Evolutionary conservation across 306 rosid species (phyloP), one percentile per base, ranked within the genome.

Genomic region (Urtica urens): DNA sequence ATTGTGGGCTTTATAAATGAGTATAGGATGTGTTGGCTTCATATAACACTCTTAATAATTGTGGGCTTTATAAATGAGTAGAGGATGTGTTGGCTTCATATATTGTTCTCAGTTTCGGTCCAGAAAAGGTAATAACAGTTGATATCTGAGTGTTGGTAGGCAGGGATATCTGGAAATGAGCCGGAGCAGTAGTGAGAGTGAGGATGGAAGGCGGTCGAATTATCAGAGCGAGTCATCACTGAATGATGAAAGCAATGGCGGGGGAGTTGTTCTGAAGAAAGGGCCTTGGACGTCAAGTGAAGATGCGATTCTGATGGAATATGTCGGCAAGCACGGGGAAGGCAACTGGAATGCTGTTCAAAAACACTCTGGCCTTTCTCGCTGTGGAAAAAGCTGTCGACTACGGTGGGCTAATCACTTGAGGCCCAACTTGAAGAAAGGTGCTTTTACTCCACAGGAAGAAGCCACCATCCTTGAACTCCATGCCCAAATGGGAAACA

Each of bases 281-380:
- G 99, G 99, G 35, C 96, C 99, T 3, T 92, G 99, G 99, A 92
- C 99, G 35, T 55, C 96, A 14, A 57, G 72, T 37, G 99, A 92
- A 70, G 99, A 92, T 65, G 78, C 78, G 27, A 75, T 92, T 58
- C 74, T 92, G 80, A 71, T 75, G 53, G 85, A 85, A n/a, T 92
- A 85, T 67, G 99, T 92, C 58, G 77, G 73, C 53, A 73, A 79
- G 67, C 78, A 92, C 30, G 99, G 99, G 38, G 99, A 92, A 68
- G 99, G 99, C 52, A 92, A 92, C 69, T 92, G 99, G 99, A 92
- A 85, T 73, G 87, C 93, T n/a, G 83, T 92, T 55, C 99, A 92
- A 78, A 92, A 78, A 87, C 73, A 85, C 64, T 75, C 96, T 28
- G 96, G 86, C 40, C 72, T 92, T 46, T 70, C 56, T 28, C 99